Percentiles rank a stretch among this genome's conserved stretches.
phyloP scores from a whole-genome alignment of 306 rosid species.

The Lablab purpureus region DNA sequence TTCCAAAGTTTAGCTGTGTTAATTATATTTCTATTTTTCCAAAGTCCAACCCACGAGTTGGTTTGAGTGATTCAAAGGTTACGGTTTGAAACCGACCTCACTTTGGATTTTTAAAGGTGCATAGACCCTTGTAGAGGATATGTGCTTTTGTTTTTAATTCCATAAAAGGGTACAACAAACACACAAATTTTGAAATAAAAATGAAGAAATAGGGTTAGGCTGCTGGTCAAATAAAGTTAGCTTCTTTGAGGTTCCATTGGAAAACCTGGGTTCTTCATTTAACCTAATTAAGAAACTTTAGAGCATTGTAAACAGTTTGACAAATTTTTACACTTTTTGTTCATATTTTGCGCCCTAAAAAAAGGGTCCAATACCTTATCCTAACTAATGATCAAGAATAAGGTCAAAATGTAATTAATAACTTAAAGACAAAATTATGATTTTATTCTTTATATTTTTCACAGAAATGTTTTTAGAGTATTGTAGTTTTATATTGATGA shows the following conservation, averaged over 20 bases:
- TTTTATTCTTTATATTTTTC: no score
- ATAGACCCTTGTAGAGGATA: background rate
- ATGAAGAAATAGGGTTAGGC: constrained; percentile 4
- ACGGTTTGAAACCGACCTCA: background rate
- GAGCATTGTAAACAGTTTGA: background rate
- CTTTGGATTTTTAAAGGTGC: background rate
- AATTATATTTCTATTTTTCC: background rate
- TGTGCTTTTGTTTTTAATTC: background rate
- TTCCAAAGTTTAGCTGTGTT: constrained; percentile 34
- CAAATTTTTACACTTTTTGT: background rate
- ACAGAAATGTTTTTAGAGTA: no score
- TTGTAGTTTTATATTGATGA: no score
- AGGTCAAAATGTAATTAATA: no score
- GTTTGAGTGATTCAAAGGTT: constrained; percentile 65
- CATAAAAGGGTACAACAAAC: background rate
- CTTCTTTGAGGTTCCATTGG: constrained; percentile 36
- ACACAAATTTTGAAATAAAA: background rate
- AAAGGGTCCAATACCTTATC: background rate
- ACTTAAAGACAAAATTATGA: no score
- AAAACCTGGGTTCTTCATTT: background rate
- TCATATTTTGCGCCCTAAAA: background rate
- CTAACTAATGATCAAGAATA: background rate
- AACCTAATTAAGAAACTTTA: background rate
- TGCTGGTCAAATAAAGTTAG: constrained; percentile 68
- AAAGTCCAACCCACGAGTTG: constrained; percentile 64